Percentiles rank a stretch among this genome's conserved stretches.
These are phyloP conservation scores for Microthlaspi erraticum DNA, from an alignment of 345 rosid genomes.

Conservation along the genomic window DNA sequence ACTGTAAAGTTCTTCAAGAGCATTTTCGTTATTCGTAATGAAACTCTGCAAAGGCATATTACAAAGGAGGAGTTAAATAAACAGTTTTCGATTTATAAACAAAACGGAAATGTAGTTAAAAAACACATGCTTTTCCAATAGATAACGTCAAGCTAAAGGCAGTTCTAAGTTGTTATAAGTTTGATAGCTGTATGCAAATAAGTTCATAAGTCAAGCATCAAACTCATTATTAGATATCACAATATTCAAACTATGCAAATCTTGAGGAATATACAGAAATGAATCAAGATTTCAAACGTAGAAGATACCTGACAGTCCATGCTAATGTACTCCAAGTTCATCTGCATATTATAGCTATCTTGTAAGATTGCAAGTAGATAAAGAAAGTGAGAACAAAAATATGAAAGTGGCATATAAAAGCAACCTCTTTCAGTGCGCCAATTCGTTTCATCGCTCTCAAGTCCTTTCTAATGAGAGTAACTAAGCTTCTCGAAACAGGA, in stretches of 20 bases:
- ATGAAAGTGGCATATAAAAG: background rate
- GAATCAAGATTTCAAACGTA: background rate
- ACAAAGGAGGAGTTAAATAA: background rate
- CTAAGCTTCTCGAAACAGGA: slow-evolving; percentile 78
- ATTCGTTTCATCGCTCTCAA: slow-evolving; percentile 77
- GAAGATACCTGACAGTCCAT: slow-evolving; percentile 82
- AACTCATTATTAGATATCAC: slow-evolving; percentile 16
- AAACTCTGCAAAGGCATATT: slow-evolving; percentile 58
- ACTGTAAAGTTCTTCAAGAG: slow-evolving; percentile 83
- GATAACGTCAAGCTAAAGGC: background rate
- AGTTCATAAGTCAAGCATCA: background rate
- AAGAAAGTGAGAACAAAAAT: slow-evolving; percentile 12
- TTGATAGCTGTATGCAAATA: background rate
- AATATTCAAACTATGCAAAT: slow-evolving; percentile 2
- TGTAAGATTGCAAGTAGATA: slow-evolving; percentile 11
- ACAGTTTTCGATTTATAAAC: background rate
- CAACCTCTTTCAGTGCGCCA: slow-evolving; percentile 90
- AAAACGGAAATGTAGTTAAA: background rate
- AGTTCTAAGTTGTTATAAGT: slow-evolving; percentile 9
- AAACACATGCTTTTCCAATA: background rate
- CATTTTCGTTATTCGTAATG: slow-evolving; percentile 80
- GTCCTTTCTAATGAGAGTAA: slow-evolving; percentile 77
- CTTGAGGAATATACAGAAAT: slow-evolving; percentile 4
- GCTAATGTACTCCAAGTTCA: slow-evolving; percentile 97
- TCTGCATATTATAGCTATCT: slow-evolving; percentile 56